These are phyloP conservation scores for Trifolium dubium DNA, from an alignment of 306 rosid genomes.

Conservation along the genomic window DNA sequence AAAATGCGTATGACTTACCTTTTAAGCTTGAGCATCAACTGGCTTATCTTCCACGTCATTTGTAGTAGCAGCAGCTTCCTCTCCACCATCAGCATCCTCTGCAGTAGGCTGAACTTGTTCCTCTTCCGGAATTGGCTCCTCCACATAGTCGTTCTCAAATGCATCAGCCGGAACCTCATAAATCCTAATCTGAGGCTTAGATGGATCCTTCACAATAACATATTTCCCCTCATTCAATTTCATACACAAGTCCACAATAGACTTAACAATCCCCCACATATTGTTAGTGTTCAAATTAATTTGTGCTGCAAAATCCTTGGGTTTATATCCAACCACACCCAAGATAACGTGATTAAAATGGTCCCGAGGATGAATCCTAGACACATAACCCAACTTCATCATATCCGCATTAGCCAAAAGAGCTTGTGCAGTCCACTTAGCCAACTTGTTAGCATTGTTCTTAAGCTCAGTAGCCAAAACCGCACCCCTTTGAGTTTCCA, in stretches of 20 bases:
- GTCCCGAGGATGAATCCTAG: conserved; percentile 95
- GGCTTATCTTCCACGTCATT: conserved; percentile 64
- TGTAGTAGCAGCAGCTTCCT: conserved; percentile 47
- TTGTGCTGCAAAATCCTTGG: conserved; percentile 81
- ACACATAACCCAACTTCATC: conserved; percentile 95
- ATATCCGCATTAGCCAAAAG: conserved; percentile 79
- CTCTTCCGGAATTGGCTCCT: conserved; percentile 93
- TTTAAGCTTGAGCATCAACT: conserved; percentile 52
- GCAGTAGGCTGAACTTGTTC: conserved; percentile 89
- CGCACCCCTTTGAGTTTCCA: conserved; percentile 97
- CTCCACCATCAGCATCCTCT: conserved; percentile 68
- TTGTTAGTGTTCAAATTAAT: conserved; percentile 76
- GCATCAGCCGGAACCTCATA: conserved; percentile 91
- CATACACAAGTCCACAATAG: conserved; percentile 98
- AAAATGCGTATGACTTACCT: conserved; percentile 30
- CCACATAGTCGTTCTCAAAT: conserved; percentile 92
- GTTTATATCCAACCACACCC: conserved; percentile 90
- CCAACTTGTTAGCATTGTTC: conserved; percentile 94
- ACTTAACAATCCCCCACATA: conserved; percentile 98
- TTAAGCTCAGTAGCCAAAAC: conserved; percentile 96
- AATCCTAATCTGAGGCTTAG: conserved; percentile 95
- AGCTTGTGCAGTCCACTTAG: conserved; percentile 97
- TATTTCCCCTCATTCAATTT: conserved; percentile 91
- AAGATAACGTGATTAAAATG: conserved; percentile 89
- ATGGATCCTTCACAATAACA: conserved; percentile 88